Evolutionary conservation across 495 filamentous ascomycete species (phyloP).

Genomic region (Pseudevernia furfuracea): DNA sequence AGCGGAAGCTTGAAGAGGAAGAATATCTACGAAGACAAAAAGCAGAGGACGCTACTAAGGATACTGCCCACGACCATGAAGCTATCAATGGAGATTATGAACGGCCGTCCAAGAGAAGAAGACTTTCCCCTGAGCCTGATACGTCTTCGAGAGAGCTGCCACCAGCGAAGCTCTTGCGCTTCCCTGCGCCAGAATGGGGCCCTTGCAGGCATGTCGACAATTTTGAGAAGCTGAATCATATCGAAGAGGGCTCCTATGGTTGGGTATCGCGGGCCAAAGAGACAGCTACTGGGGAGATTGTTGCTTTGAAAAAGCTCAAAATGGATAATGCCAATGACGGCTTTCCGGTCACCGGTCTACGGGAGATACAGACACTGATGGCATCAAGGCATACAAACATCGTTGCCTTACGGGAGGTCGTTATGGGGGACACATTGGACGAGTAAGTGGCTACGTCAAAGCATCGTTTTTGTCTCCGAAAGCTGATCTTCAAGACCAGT

Average conservation of each 20-base stretch:
- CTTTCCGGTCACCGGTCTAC: conserved; percentile 83
- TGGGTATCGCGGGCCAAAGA: conserved; percentile 85
- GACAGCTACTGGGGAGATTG: conserved; percentile 70
- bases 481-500: conserved; percentile 40
- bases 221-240: conserved; percentile 89
- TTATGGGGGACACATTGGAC: conserved; percentile 71
- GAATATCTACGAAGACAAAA: conserved; percentile 33
- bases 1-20: conserved; percentile 61
- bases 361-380: conserved; percentile 74
- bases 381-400: conserved; percentile 64
- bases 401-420: conserved; percentile 74
- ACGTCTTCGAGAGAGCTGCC: conserved; percentile 26
- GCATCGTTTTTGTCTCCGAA: conserved; percentile 11
- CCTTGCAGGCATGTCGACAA: conserved; percentile 76
- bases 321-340: conserved; percentile 77
- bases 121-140: conserved; percentile 39
- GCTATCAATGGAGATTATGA: conserved; percentile 20
- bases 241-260: conserved; percentile 94
- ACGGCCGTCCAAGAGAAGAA: conserved; percentile 37
- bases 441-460: conserved; percentile 47
- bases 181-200: conserved; percentile 60
- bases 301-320: conserved; percentile 92
- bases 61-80: conserved; percentile 20
- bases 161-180: conserved; percentile 53
- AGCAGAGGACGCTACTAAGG: conserved; percentile 27